Conservation (phyloP, 345 rosid species). For the Angophora floribunda region DNA sequence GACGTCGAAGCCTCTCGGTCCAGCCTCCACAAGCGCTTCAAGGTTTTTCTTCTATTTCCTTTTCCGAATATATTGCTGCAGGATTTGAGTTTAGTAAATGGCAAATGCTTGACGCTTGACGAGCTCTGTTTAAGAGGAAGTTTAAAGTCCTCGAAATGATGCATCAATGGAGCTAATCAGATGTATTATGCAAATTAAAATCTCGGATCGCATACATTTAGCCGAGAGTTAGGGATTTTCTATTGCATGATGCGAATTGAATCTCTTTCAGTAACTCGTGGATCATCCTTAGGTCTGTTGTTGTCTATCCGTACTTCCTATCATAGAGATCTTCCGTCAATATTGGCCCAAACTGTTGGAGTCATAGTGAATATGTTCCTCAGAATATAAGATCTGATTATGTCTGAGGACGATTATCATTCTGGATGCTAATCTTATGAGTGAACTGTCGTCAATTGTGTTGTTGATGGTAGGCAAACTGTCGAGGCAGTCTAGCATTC, state of each 20-base stretch:
- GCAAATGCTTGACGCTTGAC: background rate
- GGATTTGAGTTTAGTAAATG: background rate
- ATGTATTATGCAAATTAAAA: background rate
- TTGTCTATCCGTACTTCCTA: background rate
- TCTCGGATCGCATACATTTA: background rate
- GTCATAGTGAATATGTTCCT: background rate
- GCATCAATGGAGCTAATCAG: background rate
- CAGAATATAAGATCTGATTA: background rate
- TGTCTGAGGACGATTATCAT: background rate
- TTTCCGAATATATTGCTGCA: background rate
- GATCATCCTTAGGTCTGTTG: background rate
- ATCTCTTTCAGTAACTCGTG: background rate
- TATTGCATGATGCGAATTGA: background rate
- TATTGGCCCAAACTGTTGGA: background rate
- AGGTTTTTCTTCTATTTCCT: conserved; percentile 12
- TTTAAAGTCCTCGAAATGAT: background rate
- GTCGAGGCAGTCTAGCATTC: background rate
- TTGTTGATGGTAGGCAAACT: background rate
- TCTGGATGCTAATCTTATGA: background rate
- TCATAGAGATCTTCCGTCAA: background rate
- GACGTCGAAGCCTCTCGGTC: conserved; percentile 42
- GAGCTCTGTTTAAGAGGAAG: background rate
- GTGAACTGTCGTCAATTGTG: background rate
- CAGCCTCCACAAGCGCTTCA: conserved; percentile 46
- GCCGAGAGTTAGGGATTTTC: background rate